phyloP scores from a whole-genome alignment of 2,329 filamentous ascomycete genomes.

The Penicillium sclerotigenum region DNA sequence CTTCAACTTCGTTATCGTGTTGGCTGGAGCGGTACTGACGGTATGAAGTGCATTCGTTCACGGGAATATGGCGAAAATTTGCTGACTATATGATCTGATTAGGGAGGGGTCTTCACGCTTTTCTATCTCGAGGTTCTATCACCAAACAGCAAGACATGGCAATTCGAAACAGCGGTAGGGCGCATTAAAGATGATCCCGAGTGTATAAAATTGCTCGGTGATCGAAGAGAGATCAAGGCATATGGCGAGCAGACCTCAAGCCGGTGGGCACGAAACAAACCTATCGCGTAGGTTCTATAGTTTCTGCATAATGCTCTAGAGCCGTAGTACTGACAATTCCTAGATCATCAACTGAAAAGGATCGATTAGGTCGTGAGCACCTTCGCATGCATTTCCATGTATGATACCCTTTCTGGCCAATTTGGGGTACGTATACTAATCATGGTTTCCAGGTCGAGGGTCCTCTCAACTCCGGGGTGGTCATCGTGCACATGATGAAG shows the following conservation, averaged over 20 bases:
- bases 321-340: not conserved
- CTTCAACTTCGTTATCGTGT: constrained; percentile 77
- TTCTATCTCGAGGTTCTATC: constrained; percentile 81
- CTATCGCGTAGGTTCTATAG: constrained; percentile 47
- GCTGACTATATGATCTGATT: constrained; percentile 1
- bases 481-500: constrained; percentile 74
- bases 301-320: not conserved
- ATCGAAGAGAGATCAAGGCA: constrained; percentile 70
- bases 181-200: constrained; percentile 69
- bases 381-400: constrained; percentile 82
- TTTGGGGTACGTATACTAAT: not conserved
- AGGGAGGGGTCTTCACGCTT: constrained; percentile 75
- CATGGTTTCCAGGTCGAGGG: constrained; percentile 64
- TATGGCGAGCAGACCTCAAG: constrained; percentile 78
- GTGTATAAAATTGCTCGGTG: constrained; percentile 72
- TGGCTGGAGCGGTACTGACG: constrained; percentile 72
- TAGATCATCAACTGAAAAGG: constrained; percentile 66
- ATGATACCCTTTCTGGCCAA: constrained; percentile 28
- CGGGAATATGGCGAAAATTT: not conserved
- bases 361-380: constrained; percentile 74
- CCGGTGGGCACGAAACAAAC: constrained; percentile 69
- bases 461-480: constrained; percentile 67
- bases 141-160: constrained; percentile 75
- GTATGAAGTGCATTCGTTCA: constrained; percentile 45
- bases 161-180: constrained; percentile 84